These are phyloP conservation scores for Rickenella mellea DNA, from an alignment of 768 basidiomycete species.

Conservation along the genomic window DNA sequence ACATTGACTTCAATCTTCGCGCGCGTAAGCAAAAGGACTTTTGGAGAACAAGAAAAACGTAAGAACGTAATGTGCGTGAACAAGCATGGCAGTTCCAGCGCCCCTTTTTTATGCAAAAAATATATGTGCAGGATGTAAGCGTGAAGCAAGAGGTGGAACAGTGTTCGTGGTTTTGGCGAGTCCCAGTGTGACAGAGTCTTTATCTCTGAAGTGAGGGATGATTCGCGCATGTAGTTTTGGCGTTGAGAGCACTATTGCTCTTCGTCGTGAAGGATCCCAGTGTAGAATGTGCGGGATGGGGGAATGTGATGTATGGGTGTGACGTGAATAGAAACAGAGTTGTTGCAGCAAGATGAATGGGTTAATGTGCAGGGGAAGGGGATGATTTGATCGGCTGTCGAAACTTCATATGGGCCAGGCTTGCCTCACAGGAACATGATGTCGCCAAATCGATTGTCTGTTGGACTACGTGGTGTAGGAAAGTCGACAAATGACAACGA, in stretches of 20 bases:
- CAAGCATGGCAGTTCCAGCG: background rate
- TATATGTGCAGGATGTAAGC: slow-evolving; percentile 3
- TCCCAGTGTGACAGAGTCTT: slow-evolving; percentile 9
- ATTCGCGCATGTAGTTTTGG: too few relatives aligned
- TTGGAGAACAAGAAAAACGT: slow-evolving; percentile 31
- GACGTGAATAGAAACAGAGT: background rate
- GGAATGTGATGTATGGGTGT: background rate
- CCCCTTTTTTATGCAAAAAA: background rate
- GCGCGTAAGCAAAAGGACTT: slow-evolving; percentile 32
- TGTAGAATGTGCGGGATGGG: slow-evolving; percentile 7
- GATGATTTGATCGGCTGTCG: too few relatives aligned
- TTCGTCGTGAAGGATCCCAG: slow-evolving; percentile 7
- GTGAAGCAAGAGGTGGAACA: slow-evolving; percentile 7
- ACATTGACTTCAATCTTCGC: slow-evolving; percentile 14
- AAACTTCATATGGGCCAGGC: too few relatives aligned
- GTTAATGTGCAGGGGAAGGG: background rate
- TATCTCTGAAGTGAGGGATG: too few relatives aligned
- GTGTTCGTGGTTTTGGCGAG: slow-evolving; percentile 11
- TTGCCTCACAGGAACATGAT: slow-evolving; percentile 17
- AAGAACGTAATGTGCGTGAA: slow-evolving; percentile 9
- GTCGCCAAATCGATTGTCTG: slow-evolving; percentile 23
- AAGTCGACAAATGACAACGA: slow-evolving; percentile 35
- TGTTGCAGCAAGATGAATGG: background rate
- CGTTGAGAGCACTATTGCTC: slow-evolving; percentile 5
- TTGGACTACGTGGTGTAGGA: slow-evolving; percentile 25